These are phyloP conservation scores for Limnanthes douglasii DNA, from an alignment of 345 rosid species.

Conservation along the genomic window DNA sequence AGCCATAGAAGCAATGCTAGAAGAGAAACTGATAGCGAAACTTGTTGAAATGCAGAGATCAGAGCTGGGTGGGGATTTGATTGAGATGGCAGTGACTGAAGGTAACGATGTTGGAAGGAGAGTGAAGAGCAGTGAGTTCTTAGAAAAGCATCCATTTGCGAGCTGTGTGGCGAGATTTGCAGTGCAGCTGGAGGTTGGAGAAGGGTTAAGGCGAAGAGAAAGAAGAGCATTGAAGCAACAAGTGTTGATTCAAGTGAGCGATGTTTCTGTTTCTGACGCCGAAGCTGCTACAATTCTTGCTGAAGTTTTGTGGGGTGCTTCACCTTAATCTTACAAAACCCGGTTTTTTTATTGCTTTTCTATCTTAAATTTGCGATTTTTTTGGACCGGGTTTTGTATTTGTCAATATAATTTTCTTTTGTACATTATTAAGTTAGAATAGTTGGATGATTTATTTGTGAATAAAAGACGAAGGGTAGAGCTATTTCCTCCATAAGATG, in stretches of 20 bases:
- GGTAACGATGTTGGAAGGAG: no score
- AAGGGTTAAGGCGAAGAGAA: slow-evolving; percentile 61
- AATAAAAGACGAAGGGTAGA: no score
- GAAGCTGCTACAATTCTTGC: slow-evolving; percentile 46
- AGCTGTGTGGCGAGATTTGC: slow-evolving; percentile 61
- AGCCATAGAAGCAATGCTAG: slow-evolving; percentile 38
- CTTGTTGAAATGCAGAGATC: slow-evolving; percentile 50
- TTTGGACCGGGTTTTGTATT: no score
- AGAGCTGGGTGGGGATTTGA: slow-evolving; percentile 43
- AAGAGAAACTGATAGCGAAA: slow-evolving; percentile 24
- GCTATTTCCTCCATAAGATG: no score
- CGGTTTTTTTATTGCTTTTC: no score
- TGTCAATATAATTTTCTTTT: no score
- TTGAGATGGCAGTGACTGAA: slow-evolving; percentile 22
- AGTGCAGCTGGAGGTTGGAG: slow-evolving; percentile 63
- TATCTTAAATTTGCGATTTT: no score
- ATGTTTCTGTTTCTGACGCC: slow-evolving; percentile 33
- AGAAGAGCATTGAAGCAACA: slow-evolving; percentile 42
- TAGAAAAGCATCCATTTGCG: slow-evolving; percentile 44
- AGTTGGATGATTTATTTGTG: no score
- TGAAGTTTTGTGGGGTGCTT: slow-evolving; percentile 69
- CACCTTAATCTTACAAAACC: no score
- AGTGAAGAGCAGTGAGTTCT: slow-evolving; percentile 10
- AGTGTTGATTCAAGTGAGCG: slow-evolving; percentile 29
- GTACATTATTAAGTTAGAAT: no score